phyloP scores from a whole-genome alignment of 2,329 filamentous ascomycete genomes.

The Pseudogymnoascus sp. region DNA sequence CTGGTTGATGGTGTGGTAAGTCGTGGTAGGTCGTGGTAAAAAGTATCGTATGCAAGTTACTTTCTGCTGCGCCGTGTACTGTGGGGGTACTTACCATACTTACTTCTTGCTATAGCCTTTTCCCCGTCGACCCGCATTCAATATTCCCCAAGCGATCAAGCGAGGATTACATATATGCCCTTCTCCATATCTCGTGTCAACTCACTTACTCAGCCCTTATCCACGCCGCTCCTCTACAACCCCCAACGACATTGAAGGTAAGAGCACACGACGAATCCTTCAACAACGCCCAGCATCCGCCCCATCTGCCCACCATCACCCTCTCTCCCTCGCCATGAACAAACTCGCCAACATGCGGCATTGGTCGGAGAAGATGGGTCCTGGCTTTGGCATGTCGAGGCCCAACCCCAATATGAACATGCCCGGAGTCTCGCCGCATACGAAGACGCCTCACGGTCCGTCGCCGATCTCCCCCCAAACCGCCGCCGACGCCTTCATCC shows the following conservation, averaged over 20 bases:
- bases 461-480: conserved; percentile 58
- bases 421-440: neutral
- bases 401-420: conserved; percentile 27
- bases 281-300: conserved; percentile 22
- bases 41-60: neutral
- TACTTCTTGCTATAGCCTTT: neutral
- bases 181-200: conserved; percentile 20
- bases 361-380: conserved; percentile 63
- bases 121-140: neutral
- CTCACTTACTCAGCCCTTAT: conserved; percentile 19
- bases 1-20: neutral
- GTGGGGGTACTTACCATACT: neutral
- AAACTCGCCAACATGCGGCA: conserved; percentile 65
- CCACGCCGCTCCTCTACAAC: neutral
- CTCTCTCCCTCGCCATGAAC: conserved; percentile 47
- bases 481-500: conserved; percentile 67
- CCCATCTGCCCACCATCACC: conserved; percentile 17
- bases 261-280: conserved; percentile 15
- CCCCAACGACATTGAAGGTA: neutral
- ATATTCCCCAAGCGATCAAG: conserved; percentile 3
- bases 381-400: conserved; percentile 55
- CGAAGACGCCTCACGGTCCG: conserved; percentile 40
- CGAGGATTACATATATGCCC: conserved; percentile 16
- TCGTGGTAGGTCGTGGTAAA: neutral
- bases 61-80: neutral